phyloP scores from a whole-genome alignment of 2,329 filamentous ascomycete species.

The Penicillium sp. region DNA sequence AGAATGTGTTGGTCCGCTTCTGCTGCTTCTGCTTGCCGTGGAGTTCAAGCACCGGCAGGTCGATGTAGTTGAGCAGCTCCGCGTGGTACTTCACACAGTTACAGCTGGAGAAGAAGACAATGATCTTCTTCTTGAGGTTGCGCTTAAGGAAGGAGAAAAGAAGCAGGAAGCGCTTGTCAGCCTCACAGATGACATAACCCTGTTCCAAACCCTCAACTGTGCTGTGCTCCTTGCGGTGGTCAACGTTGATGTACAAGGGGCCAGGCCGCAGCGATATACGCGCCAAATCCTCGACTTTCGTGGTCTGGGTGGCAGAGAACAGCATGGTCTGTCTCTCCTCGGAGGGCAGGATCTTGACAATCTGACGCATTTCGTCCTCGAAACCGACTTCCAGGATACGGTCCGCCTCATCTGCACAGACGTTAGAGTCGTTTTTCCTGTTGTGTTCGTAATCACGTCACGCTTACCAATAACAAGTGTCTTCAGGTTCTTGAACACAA shows the following conservation, averaged over 20 bases:
- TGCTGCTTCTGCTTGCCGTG: conserved; percentile 98
- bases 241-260: conserved; percentile 93
- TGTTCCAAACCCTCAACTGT: conserved; percentile 92
- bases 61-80: conserved; percentile 94
- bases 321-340: conserved; percentile 88
- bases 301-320: conserved; percentile 98
- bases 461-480: conserved; percentile 86
- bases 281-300: conserved; percentile 93
- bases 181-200: conserved; percentile 87
- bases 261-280: conserved; percentile 84
- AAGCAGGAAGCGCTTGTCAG: conserved; percentile 84
- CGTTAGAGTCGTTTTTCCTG: no score
- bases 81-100: conserved; percentile 93
- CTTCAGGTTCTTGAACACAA: conserved; percentile 85
- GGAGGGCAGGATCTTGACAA: conserved; percentile 84
- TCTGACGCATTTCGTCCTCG: conserved; percentile 95
- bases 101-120: conserved; percentile 90
- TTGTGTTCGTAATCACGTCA: no score
- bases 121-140: conserved; percentile 91
- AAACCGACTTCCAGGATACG: conserved; percentile 95
- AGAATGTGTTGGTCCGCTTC: conserved; percentile 97
- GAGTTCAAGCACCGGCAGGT: conserved; percentile 75
- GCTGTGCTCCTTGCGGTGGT: conserved; percentile 76
- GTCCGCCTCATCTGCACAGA: conserved; percentile 95
- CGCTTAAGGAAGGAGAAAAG: conserved; percentile 91